Conservation (phyloP, 2,329 filamentous ascomycete species). For the Fusarium sp. region DNA sequence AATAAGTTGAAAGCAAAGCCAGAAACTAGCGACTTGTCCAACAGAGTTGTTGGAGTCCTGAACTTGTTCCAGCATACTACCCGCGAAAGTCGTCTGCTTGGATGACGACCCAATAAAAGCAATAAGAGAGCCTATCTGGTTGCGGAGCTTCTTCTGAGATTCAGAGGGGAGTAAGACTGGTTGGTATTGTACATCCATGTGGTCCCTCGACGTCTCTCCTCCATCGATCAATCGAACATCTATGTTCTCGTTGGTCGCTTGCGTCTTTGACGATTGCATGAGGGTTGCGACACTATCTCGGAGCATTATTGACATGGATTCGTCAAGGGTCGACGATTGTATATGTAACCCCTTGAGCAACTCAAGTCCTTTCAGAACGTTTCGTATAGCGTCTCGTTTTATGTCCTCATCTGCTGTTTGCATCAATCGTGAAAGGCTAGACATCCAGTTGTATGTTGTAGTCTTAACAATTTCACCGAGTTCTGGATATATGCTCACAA, state of each 20-base stretch:
- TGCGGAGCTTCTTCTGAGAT: slow-evolving; percentile 70
- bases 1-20: slow-evolving; percentile 79
- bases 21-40: slow-evolving; percentile 75
- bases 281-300: slow-evolving; percentile 74
- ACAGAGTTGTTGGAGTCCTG: slow-evolving; percentile 63
- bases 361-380: slow-evolving; percentile 77
- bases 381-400: slow-evolving; percentile 76
- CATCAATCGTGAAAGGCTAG: slow-evolving; percentile 82
- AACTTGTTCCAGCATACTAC: slow-evolving; percentile 70
- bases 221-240: slow-evolving; percentile 45
- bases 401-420: slow-evolving; percentile 82
- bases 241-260: slow-evolving; percentile 17
- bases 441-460: slow-evolving; percentile 82
- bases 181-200: slow-evolving; percentile 56
- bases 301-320: slow-evolving; percentile 72
- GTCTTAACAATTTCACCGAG: slow-evolving; percentile 72
- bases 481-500: slow-evolving; percentile 69
- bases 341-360: slow-evolving; percentile 70
- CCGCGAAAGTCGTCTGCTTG: slow-evolving; percentile 67
- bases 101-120: slow-evolving; percentile 64
- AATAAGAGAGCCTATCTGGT: slow-evolving; percentile 67
- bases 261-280: slow-evolving; percentile 40
- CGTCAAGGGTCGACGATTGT: slow-evolving; percentile 72
- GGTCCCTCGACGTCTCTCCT: slow-evolving; percentile 19
- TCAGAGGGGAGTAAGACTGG: slow-evolving; percentile 70